A percentile compares a stretch with the other conserved stretches of the same genome.
Evolutionary conservation across 139 green algal genomes (phyloP).

Genomic region (Closterium sp.): DNA sequence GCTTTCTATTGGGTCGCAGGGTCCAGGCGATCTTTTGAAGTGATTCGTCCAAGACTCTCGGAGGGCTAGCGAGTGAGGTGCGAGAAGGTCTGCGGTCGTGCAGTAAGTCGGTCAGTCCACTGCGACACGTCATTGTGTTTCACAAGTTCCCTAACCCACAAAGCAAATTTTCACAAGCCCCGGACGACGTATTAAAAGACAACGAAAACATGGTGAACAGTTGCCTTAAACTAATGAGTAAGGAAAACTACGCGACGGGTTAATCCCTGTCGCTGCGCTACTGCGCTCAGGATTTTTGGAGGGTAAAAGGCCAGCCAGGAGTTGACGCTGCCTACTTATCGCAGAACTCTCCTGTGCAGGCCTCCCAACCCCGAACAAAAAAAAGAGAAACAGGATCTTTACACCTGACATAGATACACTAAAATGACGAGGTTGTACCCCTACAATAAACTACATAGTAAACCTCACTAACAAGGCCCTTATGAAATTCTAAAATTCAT

Average conservation of each 20-base stretch:
- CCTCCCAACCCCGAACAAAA: background rate
- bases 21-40: background rate
- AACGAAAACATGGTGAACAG: background rate
- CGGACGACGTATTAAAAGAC: background rate
- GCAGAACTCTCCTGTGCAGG: conserved; percentile 34
- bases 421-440: no score
- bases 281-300: conserved; percentile 25
- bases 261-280: conserved; percentile 2
- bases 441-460: no score
- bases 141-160: background rate
- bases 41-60: background rate
- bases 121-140: background rate
- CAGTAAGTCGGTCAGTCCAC: background rate
- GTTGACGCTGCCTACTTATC: conserved; percentile 37
- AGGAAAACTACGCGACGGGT: conserved; percentile 32
- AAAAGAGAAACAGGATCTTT: background rate
- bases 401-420: background rate
- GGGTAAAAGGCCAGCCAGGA: conserved; percentile 28
- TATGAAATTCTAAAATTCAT: no score
- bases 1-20: background rate
- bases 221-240: conserved; percentile 49
- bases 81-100: no score
- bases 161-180: background rate
- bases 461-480: no score
- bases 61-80: background rate